Conservation (phyloP, 495 filamentous ascomycete species). For the Darksidea phi region DNA sequence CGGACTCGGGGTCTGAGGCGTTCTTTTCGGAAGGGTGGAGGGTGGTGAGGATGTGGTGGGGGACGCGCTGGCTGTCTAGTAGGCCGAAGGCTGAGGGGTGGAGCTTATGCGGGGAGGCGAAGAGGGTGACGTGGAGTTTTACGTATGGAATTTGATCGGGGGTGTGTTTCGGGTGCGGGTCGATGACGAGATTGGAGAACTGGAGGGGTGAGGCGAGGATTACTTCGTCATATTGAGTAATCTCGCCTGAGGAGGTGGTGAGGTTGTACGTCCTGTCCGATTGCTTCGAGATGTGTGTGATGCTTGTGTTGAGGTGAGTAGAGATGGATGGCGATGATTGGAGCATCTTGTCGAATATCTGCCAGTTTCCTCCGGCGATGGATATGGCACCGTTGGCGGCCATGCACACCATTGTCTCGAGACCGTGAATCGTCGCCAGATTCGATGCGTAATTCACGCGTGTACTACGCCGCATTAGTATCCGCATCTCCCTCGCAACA, state of each 20-base stretch:
- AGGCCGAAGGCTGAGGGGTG: slow-evolving; percentile 71
- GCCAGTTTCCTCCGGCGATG: slow-evolving; percentile 89
- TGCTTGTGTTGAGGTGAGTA: slow-evolving; percentile 67
- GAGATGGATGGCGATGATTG: slow-evolving; percentile 55
- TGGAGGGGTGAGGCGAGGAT: slow-evolving; percentile 78
- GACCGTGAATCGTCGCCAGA: slow-evolving; percentile 74
- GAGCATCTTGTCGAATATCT: slow-evolving; percentile 83
- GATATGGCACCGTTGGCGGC: slow-evolving; percentile 79
- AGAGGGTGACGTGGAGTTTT: slow-evolving; percentile 80
- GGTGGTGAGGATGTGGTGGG: slow-evolving; percentile 79
- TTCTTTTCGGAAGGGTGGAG: slow-evolving; percentile 59
- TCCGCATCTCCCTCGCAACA: not conserved
- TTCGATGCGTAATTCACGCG: slow-evolving; percentile 97
- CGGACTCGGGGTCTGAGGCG: slow-evolving; percentile 58
- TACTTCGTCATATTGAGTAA: slow-evolving; percentile 65
- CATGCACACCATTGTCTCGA: slow-evolving; percentile 94
- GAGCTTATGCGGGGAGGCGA: slow-evolving; percentile 70
- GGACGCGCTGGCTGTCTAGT: slow-evolving; percentile 50
- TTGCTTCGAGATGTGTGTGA: slow-evolving; percentile 57
- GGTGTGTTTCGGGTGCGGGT: slow-evolving; percentile 49
- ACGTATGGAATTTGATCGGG: slow-evolving; percentile 80
- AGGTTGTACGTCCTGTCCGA: slow-evolving; percentile 53
- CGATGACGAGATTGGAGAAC: slow-evolving; percentile 64
- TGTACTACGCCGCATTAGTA: slow-evolving; percentile 52
- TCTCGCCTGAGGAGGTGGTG: slow-evolving; percentile 40